Evolutionary conservation across 176 grass and related monocot species (phyloP).

Genomic region (Lolium multiflorum): DNA sequence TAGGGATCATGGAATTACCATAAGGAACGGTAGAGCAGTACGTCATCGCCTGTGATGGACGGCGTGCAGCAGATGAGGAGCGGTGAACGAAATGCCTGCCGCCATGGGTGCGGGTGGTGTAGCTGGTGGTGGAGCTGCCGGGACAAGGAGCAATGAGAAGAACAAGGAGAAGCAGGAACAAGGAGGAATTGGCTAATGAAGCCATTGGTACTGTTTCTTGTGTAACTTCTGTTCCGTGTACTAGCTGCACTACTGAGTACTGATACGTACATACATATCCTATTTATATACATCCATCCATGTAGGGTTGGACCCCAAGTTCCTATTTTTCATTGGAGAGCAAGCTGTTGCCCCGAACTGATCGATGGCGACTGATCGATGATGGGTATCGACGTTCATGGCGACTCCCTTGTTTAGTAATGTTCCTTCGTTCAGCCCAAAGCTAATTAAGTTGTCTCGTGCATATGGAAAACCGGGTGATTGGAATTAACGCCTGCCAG

Average conservation of each 20-base stretch:
- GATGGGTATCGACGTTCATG: not conserved
- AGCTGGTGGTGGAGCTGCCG: not conserved
- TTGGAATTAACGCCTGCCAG: not conserved
- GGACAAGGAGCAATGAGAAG: not conserved
- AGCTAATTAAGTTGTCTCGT: not conserved
- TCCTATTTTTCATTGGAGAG: too few species aligned
- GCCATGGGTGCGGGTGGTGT: not conserved
- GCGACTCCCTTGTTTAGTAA: too few species aligned
- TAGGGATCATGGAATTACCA: too few species aligned
- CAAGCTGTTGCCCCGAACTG: not conserved
- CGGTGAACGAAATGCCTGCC: not conserved
- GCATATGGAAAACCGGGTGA: not conserved
- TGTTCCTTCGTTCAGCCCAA: not conserved
- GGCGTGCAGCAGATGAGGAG: not conserved
- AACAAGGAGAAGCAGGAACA: not conserved
- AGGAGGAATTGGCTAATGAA: conserved; percentile 2
- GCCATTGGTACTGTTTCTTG: not conserved
- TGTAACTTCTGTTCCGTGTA: not conserved
- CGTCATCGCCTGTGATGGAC: not conserved
- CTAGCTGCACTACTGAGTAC: not conserved
- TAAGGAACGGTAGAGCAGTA: too few species aligned
- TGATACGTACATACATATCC: too few species aligned
- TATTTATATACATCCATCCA: too few species aligned
- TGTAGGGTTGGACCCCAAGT: too few species aligned
- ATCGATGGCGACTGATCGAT: not conserved